Evolutionary conservation across 352 stramenopile genomes (phyloP), one percentile per base, ranked within the genome.

Genomic region (Elongisporangium undulatum): DNA sequence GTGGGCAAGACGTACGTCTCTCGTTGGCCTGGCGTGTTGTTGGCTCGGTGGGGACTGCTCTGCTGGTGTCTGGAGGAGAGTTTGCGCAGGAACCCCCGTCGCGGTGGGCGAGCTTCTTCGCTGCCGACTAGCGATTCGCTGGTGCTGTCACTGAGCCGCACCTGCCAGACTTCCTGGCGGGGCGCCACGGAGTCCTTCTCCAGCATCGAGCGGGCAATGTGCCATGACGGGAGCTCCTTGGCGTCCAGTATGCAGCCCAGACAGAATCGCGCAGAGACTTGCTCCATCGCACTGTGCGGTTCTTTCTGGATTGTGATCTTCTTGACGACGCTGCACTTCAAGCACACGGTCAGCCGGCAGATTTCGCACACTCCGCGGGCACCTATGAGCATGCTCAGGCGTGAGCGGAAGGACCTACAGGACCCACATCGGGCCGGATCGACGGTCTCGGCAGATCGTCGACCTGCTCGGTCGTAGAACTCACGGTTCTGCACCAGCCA

Each of bases 301-400:
- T 68, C 67, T 12, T 87, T 63, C 53, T 89, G 73, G n/a, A 89
- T 56, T 2, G 75, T 77, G 53, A 87, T 74, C 17, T 80, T 79
- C 61, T 87, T 87, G 21, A 76, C 38, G 4, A 88, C 68, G 12
- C 63, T 77, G 58, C 80, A 90, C 26, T 77, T 76, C 21, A 55
- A 16, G 60, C 80, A 88, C 9, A 85, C 64, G n/a, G 75, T 56
- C 9, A 62, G 55, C 2, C 62, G 67, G 48, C 80, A 90, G 19
- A 81, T 77, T 52, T 84, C 67, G 53, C 80, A 90, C 20, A 53
- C 49, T 3, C 64, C 59, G 22, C 66, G 67, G n/a, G 55, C 56
- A 22, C 58, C 63, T 19, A 68, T 55, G 20, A 75, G 62, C 19
- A 53, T 71, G 19, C 52, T 59, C 20, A 77, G 63, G 6, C 13